phyloP scores from a whole-genome alignment of 495 filamentous ascomycete species.

The Lasiosphaeria hispida region DNA sequence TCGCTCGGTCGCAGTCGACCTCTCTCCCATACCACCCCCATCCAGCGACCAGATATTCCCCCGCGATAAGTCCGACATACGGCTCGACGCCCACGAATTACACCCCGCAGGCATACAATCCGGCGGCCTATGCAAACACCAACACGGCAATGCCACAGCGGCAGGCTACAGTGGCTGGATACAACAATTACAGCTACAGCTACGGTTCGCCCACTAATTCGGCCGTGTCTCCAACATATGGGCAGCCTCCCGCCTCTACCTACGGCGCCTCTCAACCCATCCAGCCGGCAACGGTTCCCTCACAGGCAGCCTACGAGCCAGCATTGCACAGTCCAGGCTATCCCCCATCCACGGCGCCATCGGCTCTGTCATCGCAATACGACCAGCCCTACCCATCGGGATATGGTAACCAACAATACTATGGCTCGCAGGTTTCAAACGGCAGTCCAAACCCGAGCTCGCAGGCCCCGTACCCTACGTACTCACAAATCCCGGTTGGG shows the following conservation, averaged over 20 bases:
- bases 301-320: constrained; percentile 34
- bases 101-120: constrained; percentile 48
- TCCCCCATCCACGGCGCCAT: constrained; percentile 18
- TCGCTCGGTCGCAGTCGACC: constrained; percentile 61
- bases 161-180: constrained; percentile 43
- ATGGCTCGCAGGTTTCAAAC: constrained; percentile 30
- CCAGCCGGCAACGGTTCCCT: constrained; percentile 32
- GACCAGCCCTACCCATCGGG: constrained; percentile 25
- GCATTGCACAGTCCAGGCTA: constrained; percentile 36
- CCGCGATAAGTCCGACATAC: constrained; percentile 34
- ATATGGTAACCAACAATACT: constrained; percentile 29
- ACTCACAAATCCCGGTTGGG: constrained; percentile 47
- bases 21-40: constrained; percentile 45
- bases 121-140: constrained; percentile 47
- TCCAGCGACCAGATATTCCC: constrained; percentile 32
- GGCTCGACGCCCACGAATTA: constrained; percentile 32
- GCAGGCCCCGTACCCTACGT: constrained; percentile 45
- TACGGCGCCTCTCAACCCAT: constrained; percentile 29
- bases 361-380: constrained; percentile 26
- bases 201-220: constrained; percentile 38
- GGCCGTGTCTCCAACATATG: constrained; percentile 34
- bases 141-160: constrained; percentile 38
- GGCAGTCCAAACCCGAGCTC: constrained; percentile 19
- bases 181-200: constrained; percentile 40
- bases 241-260: constrained; percentile 29